Percentiles rank a stretch among this genome's conserved stretches.
Evolutionary conservation across 2,329 filamentous ascomycete genomes (phyloP).

Genomic region (Aureobasidium subglaciale): DNA sequence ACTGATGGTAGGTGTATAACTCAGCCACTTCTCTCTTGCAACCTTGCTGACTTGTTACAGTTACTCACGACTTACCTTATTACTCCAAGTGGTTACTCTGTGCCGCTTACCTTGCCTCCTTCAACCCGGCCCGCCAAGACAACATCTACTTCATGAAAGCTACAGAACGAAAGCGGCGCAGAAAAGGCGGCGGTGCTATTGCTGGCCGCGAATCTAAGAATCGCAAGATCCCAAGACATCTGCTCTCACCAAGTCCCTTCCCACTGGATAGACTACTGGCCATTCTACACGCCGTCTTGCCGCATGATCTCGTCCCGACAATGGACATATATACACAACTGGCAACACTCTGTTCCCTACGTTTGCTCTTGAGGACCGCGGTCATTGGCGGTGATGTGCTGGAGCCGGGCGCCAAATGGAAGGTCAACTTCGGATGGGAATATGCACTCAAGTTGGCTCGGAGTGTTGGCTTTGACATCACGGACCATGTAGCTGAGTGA

Average conservation of each 20-base stretch:
- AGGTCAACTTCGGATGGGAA: conserved; percentile 74
- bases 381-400: conserved; percentile 55
- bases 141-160: conserved; percentile 68
- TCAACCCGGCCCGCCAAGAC: conserved; percentile 70
- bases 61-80: conserved; percentile 53
- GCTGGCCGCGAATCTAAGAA: conserved; percentile 36
- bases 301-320: conserved; percentile 35
- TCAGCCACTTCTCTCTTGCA: too few species aligned
- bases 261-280: conserved; percentile 71
- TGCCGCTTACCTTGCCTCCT: conserved; percentile 72
- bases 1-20: background rate
- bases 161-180: conserved; percentile 44
- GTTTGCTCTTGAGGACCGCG: conserved; percentile 58
- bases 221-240: conserved; percentile 67
- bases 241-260: conserved; percentile 71
- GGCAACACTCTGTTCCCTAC: conserved; percentile 64
- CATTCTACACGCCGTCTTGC: conserved; percentile 62
- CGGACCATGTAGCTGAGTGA: conserved; percentile 66
- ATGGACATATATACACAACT: conserved; percentile 50
- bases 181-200: conserved; percentile 44
- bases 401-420: conserved; percentile 66
- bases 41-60: conserved; percentile 17
- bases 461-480: conserved; percentile 68
- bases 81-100: conserved; percentile 68
- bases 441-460: conserved; percentile 62